Evolutionary conservation across 2,329 filamentous ascomycete species (phyloP).

Genomic region (Diaporthe humulicola): DNA sequence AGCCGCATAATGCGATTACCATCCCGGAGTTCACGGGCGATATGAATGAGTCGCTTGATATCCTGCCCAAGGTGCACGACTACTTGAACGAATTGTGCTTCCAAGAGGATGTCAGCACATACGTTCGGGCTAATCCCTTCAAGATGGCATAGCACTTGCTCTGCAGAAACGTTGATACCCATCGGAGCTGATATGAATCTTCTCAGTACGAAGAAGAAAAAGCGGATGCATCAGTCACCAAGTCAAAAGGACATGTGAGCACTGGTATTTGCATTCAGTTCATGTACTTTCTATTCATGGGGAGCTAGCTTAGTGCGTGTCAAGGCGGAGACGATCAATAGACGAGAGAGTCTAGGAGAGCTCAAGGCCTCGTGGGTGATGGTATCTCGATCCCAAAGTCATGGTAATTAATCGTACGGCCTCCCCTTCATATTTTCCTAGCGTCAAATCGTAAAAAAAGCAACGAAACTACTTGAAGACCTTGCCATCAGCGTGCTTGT

Average conservation of each 20-base stretch:
- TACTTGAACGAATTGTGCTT: constrained; percentile 69
- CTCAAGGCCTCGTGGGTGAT: constrained; percentile 20
- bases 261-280: constrained; percentile 24
- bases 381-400: constrained; percentile 37
- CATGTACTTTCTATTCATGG: constrained; percentile 35
- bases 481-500: constrained; percentile 91
- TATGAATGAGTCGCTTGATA: constrained; percentile 53
- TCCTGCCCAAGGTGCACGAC: constrained; percentile 72
- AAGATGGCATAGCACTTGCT: constrained; percentile 47
- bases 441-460: constrained; percentile 39
- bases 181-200: background rate
- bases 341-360: constrained; percentile 30
- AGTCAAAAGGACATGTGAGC: background rate
- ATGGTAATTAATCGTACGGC: constrained; percentile 37
- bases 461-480: constrained; percentile 89
- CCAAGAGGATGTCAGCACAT: constrained; percentile 73
- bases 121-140: constrained; percentile 67
- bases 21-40: constrained; percentile 81
- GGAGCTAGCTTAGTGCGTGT: constrained; percentile 19
- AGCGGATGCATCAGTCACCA: background rate
- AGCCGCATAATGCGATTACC: constrained; percentile 86
- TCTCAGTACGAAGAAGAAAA: too few relatives aligned
- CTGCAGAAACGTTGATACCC: background rate
- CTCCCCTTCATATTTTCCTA: constrained; percentile 37
- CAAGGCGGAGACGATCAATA: constrained; percentile 28